These are phyloP conservation scores for Claviceps lovelessii DNA, from an alignment of 2,329 filamentous ascomycete species.

Conservation along the genomic window DNA sequence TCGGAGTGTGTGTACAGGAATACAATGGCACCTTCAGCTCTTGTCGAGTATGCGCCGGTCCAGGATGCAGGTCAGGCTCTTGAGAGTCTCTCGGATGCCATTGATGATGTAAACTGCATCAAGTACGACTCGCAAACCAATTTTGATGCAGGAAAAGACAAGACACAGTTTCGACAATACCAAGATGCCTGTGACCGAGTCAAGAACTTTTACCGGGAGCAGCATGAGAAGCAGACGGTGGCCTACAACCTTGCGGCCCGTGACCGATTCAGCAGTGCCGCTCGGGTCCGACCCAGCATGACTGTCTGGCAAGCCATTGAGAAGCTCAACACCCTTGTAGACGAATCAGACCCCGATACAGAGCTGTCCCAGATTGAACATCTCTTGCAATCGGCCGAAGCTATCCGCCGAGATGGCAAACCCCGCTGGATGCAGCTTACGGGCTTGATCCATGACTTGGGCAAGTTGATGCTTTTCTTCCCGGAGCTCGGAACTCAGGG, in stretches of 20 bases:
- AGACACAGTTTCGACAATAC: conserved; percentile 69
- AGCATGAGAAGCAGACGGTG: conserved; percentile 58
- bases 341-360: conserved; percentile 84
- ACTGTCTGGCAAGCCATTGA: conserved; percentile 85
- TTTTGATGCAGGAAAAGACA: conserved; percentile 65
- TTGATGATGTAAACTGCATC: conserved; percentile 39
- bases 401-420: conserved; percentile 73
- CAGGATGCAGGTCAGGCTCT: conserved; percentile 19
- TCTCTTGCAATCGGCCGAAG: conserved; percentile 75
- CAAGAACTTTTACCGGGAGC: conserved; percentile 70
- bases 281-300: conserved; percentile 53
- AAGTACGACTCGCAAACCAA: conserved; percentile 40
- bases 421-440: conserved; percentile 71
- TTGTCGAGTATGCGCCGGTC: conserved; percentile 8
- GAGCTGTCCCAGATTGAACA: conserved; percentile 80
- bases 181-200: conserved; percentile 71
- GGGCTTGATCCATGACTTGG: conserved; percentile 65
- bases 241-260: conserved; percentile 76
- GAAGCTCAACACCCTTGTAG: conserved; percentile 79
- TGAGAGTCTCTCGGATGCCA: conserved; percentile 34
- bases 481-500: conserved; percentile 50
- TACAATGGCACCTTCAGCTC: conserved; percentile 15
- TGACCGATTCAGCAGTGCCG: conserved; percentile 39
- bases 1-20: neutral
- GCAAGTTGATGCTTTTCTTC: conserved; percentile 69